A percentile compares a stretch with the other conserved stretches of the same genome.
phyloP scores from a whole-genome alignment of 768 basidiomycete genomes.

The Cubamyces sp. region DNA sequence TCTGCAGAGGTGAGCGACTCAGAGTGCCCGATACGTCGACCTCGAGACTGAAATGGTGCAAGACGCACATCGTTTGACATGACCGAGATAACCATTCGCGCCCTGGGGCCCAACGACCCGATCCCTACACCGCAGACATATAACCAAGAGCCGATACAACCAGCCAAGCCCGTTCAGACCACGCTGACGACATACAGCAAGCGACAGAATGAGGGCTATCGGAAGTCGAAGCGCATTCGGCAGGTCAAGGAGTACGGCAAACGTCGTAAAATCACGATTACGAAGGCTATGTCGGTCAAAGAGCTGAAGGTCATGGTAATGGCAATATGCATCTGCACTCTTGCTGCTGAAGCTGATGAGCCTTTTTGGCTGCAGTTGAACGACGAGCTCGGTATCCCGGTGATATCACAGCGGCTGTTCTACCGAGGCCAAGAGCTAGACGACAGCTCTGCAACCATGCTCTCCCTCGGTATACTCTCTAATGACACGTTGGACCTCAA shows the following conservation, averaged over 20 bases:
- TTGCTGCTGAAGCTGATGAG: slow-evolving; percentile 2
- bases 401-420: slow-evolving; percentile 76
- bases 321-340: background rate
- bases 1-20: slow-evolving; percentile 50
- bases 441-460: slow-evolving; percentile 56
- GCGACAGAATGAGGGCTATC: slow-evolving; percentile 41
- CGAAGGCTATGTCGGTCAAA: slow-evolving; percentile 71
- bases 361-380: slow-evolving; percentile 52
- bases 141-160: slow-evolving; percentile 32
- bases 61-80: slow-evolving; percentile 62
- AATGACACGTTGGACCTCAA: slow-evolving; percentile 70
- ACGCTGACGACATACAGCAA: slow-evolving; percentile 41
- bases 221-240: slow-evolving; percentile 73
- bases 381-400: slow-evolving; percentile 64
- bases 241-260: slow-evolving; percentile 55
- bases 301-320: slow-evolving; percentile 75
- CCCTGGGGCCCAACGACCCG: slow-evolving; percentile 41
- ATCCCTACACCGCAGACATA: slow-evolving; percentile 33
- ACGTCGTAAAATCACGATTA: slow-evolving; percentile 55
- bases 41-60: slow-evolving; percentile 7
- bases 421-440: slow-evolving; percentile 63
- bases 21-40: background rate
- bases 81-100: slow-evolving; percentile 64
- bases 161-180: slow-evolving; percentile 21
- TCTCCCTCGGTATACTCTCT: slow-evolving; percentile 57